Base-by-base conservation (phyloP, 768 basidiomycete species). In the Crassisporium funariophilum region DNA sequence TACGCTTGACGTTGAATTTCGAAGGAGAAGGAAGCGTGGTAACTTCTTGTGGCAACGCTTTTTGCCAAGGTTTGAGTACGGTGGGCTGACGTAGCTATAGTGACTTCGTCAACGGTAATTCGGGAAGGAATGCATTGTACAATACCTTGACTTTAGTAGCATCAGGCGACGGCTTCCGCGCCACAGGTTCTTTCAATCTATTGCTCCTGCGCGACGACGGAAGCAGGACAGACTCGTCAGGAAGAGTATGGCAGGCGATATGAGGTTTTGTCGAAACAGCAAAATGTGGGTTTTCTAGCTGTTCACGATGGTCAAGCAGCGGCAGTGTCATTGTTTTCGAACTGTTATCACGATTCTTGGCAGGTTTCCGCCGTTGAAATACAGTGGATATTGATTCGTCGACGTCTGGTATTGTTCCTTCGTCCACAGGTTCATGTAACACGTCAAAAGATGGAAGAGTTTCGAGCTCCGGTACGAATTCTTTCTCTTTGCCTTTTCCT, bases 1-100 rank as follows among this genome's bases (percentile, higher is more conserved):
- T 73, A 42, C 88, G 81, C 60, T 78, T 83, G 47, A 89, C 74
- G 22, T 68, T 67, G n/a, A 64, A 63, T 48, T 53, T 65, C 15
- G 59, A 54, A 5, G 54, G 44, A 15, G 46, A 36, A 34, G 12
- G 57, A 44, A 24, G 57, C 21, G 38, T 48, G 50, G 21, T 56
- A 46, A 16, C 44, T 25, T 23, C 36, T 16, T 19, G 44, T 23
- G 24, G 31, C 24, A 23, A 35, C n/a, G 52, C 51, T 24, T 35
- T 9, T 5, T 21, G 24, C 16, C 27, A 38, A 19, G 35, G 24
- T 23, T 33, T 43, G 16, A 37, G 35, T 25, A 38, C 36, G 1
- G 41, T 16, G 33, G 44, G 49, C 11, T 36, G 29, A 11, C 23
- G 44, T 31, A 50, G n/a, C 53, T 54, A 22, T 16, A 27, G 20